Evolutionary conservation across 2,329 filamentous ascomycete species (phyloP), one percentile per base, ranked within the genome.

Genomic region (Aspergillus amoenus): DNA sequence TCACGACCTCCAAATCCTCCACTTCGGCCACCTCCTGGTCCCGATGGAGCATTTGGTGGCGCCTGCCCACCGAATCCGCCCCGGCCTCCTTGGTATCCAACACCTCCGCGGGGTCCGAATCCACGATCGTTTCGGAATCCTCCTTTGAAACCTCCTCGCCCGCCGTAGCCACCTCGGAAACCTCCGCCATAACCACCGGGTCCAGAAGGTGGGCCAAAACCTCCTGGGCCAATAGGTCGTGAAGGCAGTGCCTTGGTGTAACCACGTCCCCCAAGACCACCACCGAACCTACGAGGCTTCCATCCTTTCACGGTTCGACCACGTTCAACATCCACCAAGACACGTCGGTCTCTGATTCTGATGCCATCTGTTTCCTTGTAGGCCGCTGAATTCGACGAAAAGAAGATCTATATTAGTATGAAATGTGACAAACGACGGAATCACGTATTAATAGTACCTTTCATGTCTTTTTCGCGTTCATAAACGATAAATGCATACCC

Each of bases 401-500:
- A 46, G 68, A 63, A 40, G 11, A 41, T 45, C 67, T 63, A 63
- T 60, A 70, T 78, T 65, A 78, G 75, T 75, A 65, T 66, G 27
- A 56, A 59, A 53, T 61, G 18, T 40, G 22, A 40, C 51, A 56
- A 46, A 59, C 54, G 50, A 52, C 63, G 49, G 44, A 37, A 41
- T 48, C 56, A 59, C 49, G 47, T 50, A 47, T 52, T 56, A 58
- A 63, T 56, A 58, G 62, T 95, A 97, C 93, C 92, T 91, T 95
- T 95, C 93, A 97, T 97, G 74, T 97, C 94, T 77, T 93, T 93
- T 78, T 97, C 94, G 74, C 91, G 88, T 77, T 97, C 93, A 73
- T 93, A 99, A 54, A 97, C 91, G 66, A 99, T 89, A 72, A 99
- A 99, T 60, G 91, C 94, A 76, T 99, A 99, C 61, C 94, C 94